Evolutionary conservation across 352 stramenopile species (phyloP).

Genomic region (Globisporangium radiosum): DNA sequence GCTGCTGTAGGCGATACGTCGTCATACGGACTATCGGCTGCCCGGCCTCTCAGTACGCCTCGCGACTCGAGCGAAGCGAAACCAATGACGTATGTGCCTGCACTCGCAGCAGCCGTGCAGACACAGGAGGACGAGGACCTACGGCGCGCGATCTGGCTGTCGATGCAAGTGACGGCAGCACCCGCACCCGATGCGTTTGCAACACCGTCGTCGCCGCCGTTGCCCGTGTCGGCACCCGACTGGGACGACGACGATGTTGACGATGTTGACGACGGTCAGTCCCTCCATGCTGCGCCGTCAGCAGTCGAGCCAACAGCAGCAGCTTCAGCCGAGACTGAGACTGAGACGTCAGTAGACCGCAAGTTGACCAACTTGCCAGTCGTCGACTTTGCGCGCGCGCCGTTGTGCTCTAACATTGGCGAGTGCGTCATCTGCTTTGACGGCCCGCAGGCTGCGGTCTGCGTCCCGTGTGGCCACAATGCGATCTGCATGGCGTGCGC

Average conservation of each 20-base stretch:
- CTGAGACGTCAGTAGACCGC: no score
- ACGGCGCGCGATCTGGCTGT: slow-evolving; percentile 47
- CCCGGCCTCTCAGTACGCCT: neutral
- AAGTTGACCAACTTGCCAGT: slow-evolving; percentile 6
- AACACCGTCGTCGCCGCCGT: slow-evolving; percentile 10
- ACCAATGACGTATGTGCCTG: neutral
- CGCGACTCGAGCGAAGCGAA: slow-evolving; percentile 2
- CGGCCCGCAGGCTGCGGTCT: slow-evolving; percentile 60
- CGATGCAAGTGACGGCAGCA: slow-evolving; percentile 23
- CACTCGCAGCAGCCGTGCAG: neutral
- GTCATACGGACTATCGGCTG: neutral
- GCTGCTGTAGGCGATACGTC: neutral
- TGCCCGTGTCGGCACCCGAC: slow-evolving; percentile 37
- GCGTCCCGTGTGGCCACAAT: slow-evolving; percentile 79
- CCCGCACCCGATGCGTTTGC: neutral
- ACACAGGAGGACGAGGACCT: slow-evolving; percentile 48
- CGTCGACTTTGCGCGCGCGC: slow-evolving; percentile 28
- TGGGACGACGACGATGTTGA: slow-evolving; percentile 26
- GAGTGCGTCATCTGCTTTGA: slow-evolving; percentile 83
- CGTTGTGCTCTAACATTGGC: slow-evolving; percentile 38
- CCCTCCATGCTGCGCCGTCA: no score
- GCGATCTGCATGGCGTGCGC: slow-evolving; percentile 76
- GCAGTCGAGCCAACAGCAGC: neutral
- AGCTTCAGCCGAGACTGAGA: neutral
- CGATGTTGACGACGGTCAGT: neutral